Percentiles rank a stretch among this genome's conserved stretches.
Evolutionary conservation across 441 rosid species (phyloP).

Genomic region (Geranium incanum): DNA sequence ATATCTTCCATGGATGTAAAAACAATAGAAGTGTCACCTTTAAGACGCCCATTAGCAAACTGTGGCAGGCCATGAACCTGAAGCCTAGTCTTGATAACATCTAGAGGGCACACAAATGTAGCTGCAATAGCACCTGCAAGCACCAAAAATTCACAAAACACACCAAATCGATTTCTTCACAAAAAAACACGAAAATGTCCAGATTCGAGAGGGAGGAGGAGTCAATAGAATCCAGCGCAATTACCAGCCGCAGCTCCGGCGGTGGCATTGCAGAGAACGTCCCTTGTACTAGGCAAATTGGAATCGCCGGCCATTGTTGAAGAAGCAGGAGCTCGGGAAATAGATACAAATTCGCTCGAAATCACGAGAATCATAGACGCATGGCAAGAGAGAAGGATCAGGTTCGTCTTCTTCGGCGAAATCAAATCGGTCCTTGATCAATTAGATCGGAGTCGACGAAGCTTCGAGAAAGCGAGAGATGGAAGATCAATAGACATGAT

Average conservation of each 20-base stretch:
- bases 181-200: not conserved
- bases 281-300: constrained; percentile 40
- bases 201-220: not conserved
- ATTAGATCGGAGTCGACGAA: not conserved
- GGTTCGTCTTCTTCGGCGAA: not conserved
- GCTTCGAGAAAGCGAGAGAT: not conserved
- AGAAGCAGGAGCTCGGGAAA: constrained; percentile 23
- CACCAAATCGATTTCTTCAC: constrained; percentile 3
- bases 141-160: not conserved
- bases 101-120: constrained; percentile 62
- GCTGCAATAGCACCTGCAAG: constrained; percentile 55
- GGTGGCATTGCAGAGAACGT: constrained; percentile 54
- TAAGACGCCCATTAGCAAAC: constrained; percentile 28
- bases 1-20: not conserved
- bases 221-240: not conserved
- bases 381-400: constrained; percentile 38
- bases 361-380: constrained; percentile 51
- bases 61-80: constrained; percentile 58
- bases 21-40: constrained; percentile 28
- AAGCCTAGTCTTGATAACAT: constrained; percentile 62
- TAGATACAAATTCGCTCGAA: constrained; percentile 16
- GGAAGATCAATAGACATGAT: not conserved
- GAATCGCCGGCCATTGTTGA: constrained; percentile 48
- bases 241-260: constrained; percentile 66
- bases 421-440: not conserved